phyloP scores from a whole-genome alignment of 345 rosid species.

The Turritis glabra region DNA sequence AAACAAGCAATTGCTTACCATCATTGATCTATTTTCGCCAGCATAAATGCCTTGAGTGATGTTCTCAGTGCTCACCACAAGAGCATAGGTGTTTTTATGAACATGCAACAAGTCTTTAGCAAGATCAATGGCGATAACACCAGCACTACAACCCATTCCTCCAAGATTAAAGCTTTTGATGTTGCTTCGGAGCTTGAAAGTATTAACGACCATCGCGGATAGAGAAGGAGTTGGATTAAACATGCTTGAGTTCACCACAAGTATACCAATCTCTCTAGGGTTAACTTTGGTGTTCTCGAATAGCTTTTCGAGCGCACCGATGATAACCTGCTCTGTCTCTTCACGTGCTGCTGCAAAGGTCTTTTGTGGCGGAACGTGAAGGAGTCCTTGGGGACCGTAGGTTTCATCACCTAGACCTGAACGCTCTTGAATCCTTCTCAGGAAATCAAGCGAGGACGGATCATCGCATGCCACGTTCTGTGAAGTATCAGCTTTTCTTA shows the following conservation, averaged over 20 bases:
- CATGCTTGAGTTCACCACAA: conserved; percentile 74
- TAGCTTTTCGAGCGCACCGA: conserved; percentile 56
- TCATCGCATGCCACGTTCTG: conserved; percentile 23
- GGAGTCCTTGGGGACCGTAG: conserved; percentile 59
- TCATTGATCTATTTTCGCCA: conserved; percentile 73
- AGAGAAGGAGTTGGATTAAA: conserved; percentile 79
- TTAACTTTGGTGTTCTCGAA: conserved; percentile 53
- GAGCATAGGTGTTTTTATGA: conserved; percentile 67
- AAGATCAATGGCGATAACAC: conserved; percentile 63
- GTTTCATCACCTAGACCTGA: conserved; percentile 82
- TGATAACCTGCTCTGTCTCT: conserved; percentile 74
- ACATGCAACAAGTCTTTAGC: conserved; percentile 69
- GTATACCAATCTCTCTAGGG: conserved; percentile 69
- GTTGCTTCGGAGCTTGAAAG: conserved; percentile 61
- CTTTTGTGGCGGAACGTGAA: conserved; percentile 53
- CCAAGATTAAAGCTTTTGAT: conserved; percentile 62
- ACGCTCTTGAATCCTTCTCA: conserved; percentile 65
- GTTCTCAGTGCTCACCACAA: conserved; percentile 76
- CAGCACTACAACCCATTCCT: conserved; percentile 91
- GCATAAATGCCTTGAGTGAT: conserved; percentile 67
- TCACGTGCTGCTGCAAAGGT: conserved; percentile 59
- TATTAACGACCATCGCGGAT: conserved; percentile 69
- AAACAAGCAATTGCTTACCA: conserved; percentile 72
- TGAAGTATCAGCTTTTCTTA: conserved; percentile 47
- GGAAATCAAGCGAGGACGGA: conserved; percentile 52